Evolutionary conservation across 257 asterid species (phyloP), one percentile per base, ranked within the genome.

Genomic region (Scutellaria baicalensis): DNA sequence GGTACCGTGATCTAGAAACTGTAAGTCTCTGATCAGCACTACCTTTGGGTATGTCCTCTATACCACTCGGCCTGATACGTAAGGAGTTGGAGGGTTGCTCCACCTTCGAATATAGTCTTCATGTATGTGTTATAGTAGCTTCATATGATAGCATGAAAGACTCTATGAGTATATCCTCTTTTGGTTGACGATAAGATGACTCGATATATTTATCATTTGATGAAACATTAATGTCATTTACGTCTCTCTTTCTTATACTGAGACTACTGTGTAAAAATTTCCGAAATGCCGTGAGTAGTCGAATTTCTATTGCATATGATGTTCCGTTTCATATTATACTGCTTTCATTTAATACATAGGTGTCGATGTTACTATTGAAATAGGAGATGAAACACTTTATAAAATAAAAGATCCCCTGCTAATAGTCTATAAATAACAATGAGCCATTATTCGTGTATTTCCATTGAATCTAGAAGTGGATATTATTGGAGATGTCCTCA

Each of bases 1-100:
- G 92, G 92, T 63, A 84, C 84, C 2, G 49, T 89, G 70, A 92
- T 92, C 77, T 92, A 83, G 74, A 77, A 49, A 11, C 40, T 23
- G 8, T 3, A 0, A 10, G 13, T 27, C 65, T 43, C 48, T n/a
- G n/a, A n/a, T 40, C 69, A 54, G 18, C 18, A 45, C 64, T 51
- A 6, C 55, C 14, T 45, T 35, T 5, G 17, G 60, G 49, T 70
- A 56, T 55, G 52, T 12, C 38, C 51, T 38, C 38, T 16, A 35
- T 50, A 27, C 42, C 14, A 8, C 31, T 12, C 7, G 62, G 54
- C 13, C 23, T 8, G 59, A 27, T 36, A 9, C 16, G 2, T 27
- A 27, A 27, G 33, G 33, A 57, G 56, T 14, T 47, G 44, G 69
- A 62, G 52, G 61, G 58, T 38, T 62, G 43, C 72, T 69, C 47